Conservation (phyloP, 2,329 filamentous ascomycete genomes). For the Aspergillus uvarum region DNA sequence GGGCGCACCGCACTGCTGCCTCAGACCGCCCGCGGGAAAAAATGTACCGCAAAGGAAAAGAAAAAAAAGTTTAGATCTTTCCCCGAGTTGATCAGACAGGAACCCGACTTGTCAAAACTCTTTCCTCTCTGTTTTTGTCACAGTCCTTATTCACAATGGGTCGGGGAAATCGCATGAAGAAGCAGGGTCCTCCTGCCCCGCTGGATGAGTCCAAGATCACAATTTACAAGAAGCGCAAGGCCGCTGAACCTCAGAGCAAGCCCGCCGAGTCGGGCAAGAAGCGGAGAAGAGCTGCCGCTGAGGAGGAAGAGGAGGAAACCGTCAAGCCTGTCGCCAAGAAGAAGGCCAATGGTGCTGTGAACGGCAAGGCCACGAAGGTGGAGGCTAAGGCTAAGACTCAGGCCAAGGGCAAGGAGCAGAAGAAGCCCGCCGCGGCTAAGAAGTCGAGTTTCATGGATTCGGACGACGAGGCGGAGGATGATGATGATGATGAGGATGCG, state of each 20-base stretch:
- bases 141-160: conserved; percentile 64
- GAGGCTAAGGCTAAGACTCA: conserved; percentile 1
- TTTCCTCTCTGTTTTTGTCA: conserved; percentile 12
- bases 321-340: conserved; percentile 41
- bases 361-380: conserved; percentile 14
- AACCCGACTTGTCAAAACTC: conserved; percentile 8
- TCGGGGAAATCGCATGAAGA: conserved; percentile 87
- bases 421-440: conserved; percentile 39
- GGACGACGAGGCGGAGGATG: conserved; percentile 45
- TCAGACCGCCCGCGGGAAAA: conserved; percentile 30
- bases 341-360: conserved; percentile 27
- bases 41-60: conserved; percentile 23
- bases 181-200: conserved; percentile 82
- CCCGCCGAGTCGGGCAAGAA: conserved; percentile 61
- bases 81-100: conserved; percentile 16
- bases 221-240: conserved; percentile 76
- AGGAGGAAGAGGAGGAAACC: conserved; percentile 40
- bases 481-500: conserved; percentile 44
- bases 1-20: conserved; percentile 28
- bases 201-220: conserved; percentile 70
- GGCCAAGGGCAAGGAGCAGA: conserved; percentile 26
- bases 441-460: conserved; percentile 36
- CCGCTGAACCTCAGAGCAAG: conserved; percentile 60
- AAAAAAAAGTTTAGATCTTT: conserved; percentile 29
- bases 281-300: conserved; percentile 55